Conservation (phyloP, 1,139 yeast genomes). For the Arxiozyma bovina region DNA sequence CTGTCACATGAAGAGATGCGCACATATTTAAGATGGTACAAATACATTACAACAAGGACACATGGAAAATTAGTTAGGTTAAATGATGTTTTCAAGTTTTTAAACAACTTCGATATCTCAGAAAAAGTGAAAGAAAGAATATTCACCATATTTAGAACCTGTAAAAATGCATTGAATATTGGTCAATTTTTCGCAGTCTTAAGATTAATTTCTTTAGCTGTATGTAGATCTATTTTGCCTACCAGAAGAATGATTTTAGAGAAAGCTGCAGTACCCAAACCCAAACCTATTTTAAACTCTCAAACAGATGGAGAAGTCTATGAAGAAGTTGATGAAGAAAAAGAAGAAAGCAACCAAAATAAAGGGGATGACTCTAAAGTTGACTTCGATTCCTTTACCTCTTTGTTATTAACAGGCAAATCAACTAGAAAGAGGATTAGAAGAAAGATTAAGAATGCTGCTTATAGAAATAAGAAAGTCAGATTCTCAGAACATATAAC, state of each 20-base stretch:
- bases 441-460: constrained; percentile 30
- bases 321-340: constrained; percentile 26
- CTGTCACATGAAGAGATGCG: constrained; percentile 56
- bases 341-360: constrained; percentile 8
- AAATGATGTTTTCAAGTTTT: constrained; percentile 54
- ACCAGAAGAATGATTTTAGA: constrained; percentile 42
- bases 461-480: constrained; percentile 44
- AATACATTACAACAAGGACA: constrained; percentile 52
- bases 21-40: constrained; percentile 72
- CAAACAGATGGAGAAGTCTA: constrained; percentile 31
- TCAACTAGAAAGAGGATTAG: constrained; percentile 33
- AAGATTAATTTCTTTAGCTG: constrained; percentile 51
- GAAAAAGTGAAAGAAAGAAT: constrained; percentile 38
- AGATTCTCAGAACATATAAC: constrained; percentile 59
- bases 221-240: constrained; percentile 39
- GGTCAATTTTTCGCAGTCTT: constrained; percentile 71
- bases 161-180: constrained; percentile 46
- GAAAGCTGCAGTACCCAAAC: constrained; percentile 55
- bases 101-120: constrained; percentile 51
- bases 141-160: constrained; percentile 43
- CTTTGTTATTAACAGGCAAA: constrained; percentile 64
- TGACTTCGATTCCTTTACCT: constrained; percentile 68
- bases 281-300: constrained; percentile 56
- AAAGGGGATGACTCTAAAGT: constrained; percentile 30
- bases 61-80: constrained; percentile 49